Percentiles rank a stretch among this genome's conserved stretches.
Conservation (phyloP, 2,329 filamentous ascomycete species). For the Sarocladium brachiariae region DNA sequence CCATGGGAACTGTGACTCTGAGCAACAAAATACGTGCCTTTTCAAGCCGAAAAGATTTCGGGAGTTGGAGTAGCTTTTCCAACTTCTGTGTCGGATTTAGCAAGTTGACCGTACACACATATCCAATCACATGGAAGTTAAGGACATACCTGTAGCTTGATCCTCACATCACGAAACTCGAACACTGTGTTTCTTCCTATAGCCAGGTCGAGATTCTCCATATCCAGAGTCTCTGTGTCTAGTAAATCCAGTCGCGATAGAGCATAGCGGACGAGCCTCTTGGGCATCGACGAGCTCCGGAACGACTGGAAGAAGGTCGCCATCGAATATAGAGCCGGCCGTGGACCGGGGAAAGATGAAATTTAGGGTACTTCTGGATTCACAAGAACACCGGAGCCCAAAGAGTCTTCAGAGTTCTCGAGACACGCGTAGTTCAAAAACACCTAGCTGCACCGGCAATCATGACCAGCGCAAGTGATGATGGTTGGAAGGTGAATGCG, state of each 20-base stretch:
- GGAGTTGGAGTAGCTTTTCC: conserved; percentile 65
- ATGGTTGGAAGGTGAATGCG: conserved; percentile 7
- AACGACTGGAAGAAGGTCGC: conserved; percentile 64
- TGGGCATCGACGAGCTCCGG: conserved; percentile 69
- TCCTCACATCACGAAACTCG: conserved; percentile 78
- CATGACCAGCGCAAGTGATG: conserved; percentile 5
- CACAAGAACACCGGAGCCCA: too few relatives aligned
- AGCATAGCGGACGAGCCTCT: conserved; percentile 80
- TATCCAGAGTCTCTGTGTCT: conserved; percentile 78
- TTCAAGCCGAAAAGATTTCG: conserved; percentile 61
- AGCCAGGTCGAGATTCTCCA: conserved; percentile 78
- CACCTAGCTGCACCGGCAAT: not conserved
- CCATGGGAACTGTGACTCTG: conserved; percentile 76
- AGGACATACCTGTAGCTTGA: conserved; percentile 67
- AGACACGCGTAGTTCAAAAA: not conserved
- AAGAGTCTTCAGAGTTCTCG: too few relatives aligned
- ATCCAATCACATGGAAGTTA: conserved; percentile 9
- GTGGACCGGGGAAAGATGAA: not conserved
- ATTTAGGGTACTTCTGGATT: too few relatives aligned
- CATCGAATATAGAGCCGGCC: conserved; percentile 38
- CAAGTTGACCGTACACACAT: not conserved
- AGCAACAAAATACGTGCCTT: conserved; percentile 71
- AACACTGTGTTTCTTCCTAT: conserved; percentile 76
- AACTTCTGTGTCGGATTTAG: conserved; percentile 61
- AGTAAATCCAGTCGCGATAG: conserved; percentile 78